phyloP scores from a whole-genome alignment of 2,329 filamentous ascomycete species.

The Lomentospora prolificans region DNA sequence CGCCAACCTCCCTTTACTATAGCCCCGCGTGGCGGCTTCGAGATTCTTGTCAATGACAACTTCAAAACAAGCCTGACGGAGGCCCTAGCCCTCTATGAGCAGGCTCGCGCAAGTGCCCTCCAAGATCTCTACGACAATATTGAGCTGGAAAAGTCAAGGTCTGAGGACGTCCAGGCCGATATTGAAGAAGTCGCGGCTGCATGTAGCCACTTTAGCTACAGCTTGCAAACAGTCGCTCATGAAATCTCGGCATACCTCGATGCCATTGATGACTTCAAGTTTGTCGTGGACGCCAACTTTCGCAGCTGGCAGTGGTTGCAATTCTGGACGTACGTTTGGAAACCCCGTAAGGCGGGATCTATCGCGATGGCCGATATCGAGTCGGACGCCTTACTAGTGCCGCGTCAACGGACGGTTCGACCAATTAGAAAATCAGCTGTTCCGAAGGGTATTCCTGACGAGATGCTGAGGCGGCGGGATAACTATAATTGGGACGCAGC shows the following conservation, averaged over 20 bases:
- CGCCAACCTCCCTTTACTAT: conserved; percentile 75
- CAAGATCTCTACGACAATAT: conserved; percentile 72
- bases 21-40: conserved; percentile 41
- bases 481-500: conserved; percentile 48
- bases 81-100: conserved; percentile 70
- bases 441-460: conserved; percentile 45
- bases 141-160: conserved; percentile 57
- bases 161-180: conserved; percentile 74
- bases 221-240: conserved; percentile 79
- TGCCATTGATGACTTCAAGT: conserved; percentile 76
- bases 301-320: conserved; percentile 77
- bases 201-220: conserved; percentile 93
- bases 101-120: conserved; percentile 65
- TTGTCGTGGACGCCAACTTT: conserved; percentile 50
- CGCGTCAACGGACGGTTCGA: conserved; percentile 14
- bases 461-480: conserved; percentile 41
- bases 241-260: conserved; percentile 77
- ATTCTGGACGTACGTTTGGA: conserved; percentile 50
- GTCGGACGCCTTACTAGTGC: conserved; percentile 26
- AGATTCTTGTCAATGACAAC: conserved; percentile 67
- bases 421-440: conserved; percentile 34
- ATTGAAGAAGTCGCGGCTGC: conserved; percentile 97
- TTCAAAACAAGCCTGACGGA: conserved; percentile 72
- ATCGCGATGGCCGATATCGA: conserved; percentile 28
- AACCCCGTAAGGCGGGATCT: conserved; percentile 14